Base-by-base conservation (phyloP, 371 early-diverging fungal species). In the Rhizopus sp. region DNA sequence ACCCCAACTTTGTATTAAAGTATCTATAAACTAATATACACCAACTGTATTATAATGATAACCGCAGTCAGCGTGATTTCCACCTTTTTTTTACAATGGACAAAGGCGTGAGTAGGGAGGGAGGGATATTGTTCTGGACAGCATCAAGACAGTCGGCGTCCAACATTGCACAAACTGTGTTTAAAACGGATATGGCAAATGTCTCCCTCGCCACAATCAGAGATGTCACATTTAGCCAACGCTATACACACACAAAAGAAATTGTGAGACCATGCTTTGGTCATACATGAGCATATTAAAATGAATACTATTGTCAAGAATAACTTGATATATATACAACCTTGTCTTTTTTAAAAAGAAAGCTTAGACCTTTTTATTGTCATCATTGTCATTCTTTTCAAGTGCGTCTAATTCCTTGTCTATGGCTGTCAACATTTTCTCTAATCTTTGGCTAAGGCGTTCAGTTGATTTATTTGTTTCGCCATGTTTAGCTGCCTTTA, bases 381-480 rank as follows among this genome's bases (percentile, higher is more conserved):
- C 29, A 7, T 49, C 50, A 5, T 2, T 23, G 23, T 32, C 32
- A 33, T 5, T 34, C 2, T 71, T 69, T 49, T 87, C 88, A 49
- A 82, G 68, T 8, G 79, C 70, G 61, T 84, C 76, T 44, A 87
- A 57, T 66, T 93, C 92, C 52, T 78, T 75, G 61, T 90, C 90
- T 45, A 93, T 83, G 62, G 82, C 81, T 55, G 67, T 70, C 53
- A 87, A 69, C 84, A 87, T 83, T 74, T 85, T 85, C 50, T 87
- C 87, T 5, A 87, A 72, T 17, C 79, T 75, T 57, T 75, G 72
- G 37, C 85, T 82, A 54, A 87, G 68, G 45, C 86, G 78, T 38
- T 72, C 56, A 7, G 81, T 77, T 1, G 81, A 80, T 51, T 82
- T 82, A 59, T 79, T 78, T 16, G 83, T 78, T 44, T 82, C 75